Evolutionary conservation across 1,284 basidiomycete genomes (phyloP).

Genomic region (Apiotrichum veenhuisii): DNA sequence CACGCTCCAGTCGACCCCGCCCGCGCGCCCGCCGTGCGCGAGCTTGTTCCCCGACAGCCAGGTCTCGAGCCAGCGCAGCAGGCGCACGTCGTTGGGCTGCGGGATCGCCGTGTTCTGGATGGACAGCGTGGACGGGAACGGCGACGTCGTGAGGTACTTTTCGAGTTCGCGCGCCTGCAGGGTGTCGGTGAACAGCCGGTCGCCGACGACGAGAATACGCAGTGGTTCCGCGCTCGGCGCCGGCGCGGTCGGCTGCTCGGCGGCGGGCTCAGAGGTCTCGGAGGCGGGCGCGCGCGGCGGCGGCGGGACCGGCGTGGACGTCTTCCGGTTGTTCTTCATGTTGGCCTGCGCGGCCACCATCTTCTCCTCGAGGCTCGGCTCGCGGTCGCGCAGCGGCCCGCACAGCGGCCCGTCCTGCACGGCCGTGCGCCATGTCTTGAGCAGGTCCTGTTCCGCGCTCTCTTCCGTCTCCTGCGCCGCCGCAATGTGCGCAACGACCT

Average conservation of each 20-base stretch:
- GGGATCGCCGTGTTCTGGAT: conserved; percentile 44
- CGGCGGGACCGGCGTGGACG: not conserved
- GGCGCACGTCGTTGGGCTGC: conserved; percentile 37
- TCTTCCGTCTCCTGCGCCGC: conserved; percentile 24
- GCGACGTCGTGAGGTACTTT: conserved; percentile 20
- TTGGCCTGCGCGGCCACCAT: conserved; percentile 18
- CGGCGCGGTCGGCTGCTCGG: not conserved
- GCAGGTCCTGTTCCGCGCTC: conserved; percentile 24
- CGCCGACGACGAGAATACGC: conserved; percentile 73
- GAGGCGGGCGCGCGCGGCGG: not conserved
- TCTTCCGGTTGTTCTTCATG: not conserved
- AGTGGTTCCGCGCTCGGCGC: conserved; percentile 52
- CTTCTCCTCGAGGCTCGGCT: conserved; percentile 11
- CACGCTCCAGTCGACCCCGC: conserved; percentile 6
- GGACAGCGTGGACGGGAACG: conserved; percentile 6
- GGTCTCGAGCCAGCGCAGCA: conserved; percentile 44
- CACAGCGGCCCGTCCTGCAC: conserved; percentile 36
- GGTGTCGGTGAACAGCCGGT: conserved; percentile 85
- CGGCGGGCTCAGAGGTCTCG: not conserved
- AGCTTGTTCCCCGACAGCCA: conserved; percentile 21
- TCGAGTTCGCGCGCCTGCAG: conserved; percentile 71
- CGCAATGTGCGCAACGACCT: not conserved
- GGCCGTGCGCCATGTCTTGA: conserved; percentile 24
- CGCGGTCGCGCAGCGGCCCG: conserved; percentile 13
- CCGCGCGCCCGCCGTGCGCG: conserved; percentile 18